Evolutionary conservation across 1,284 basidiomycete species (phyloP), one percentile per base, ranked within the genome.

Genomic region (Agroathelia rolfsii): DNA sequence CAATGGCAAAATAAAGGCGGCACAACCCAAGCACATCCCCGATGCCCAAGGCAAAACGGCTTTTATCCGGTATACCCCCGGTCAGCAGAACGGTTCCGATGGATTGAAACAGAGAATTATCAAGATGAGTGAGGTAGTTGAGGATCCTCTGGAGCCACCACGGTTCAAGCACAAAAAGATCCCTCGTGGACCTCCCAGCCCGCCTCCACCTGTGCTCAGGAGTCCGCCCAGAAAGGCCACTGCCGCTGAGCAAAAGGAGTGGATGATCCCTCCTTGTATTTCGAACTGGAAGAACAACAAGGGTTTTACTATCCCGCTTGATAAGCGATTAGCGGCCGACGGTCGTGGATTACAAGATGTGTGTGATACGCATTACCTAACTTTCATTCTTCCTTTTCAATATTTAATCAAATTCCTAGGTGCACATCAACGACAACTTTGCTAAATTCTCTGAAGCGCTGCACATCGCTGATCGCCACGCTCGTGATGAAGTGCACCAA

Each of bases 251-350:
- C 94, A 97, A 61, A 97, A 97, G 59, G 94, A 97, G 50, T 97
- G 95, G 95, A 96, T 96, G 92, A 97, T 99, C 35, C 95, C 95
- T 3, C 95, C 95, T 11, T 97, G 92, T 58, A 96, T 99, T 42
- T 96, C 92, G 20, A 99, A 98, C 62, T 99, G 95, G 95, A 99
- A 99, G 69, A 99, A 99, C 68, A 97, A 98, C 77, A 97, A 97
- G 61, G 95, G 95, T 71, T 98, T 94, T 61, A 98, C 94, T 4
- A 97, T 98, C 47, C 93, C 95, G 17, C 71, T 98, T 15, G 95
- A 98, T 58, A 98, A 99, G 63, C 88, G 95, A 47, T 68, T 99
- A 30, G 95, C 95, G 13, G 94, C 95, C 8, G 94, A 98, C 56
- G 95, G 94, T 10, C 77, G 94, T 46, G 93, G 94, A 34, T 66